Evolutionary conservation across 225 moss, liverwort and hornwort genomes (phyloP).

Genomic region (Climacium dendroides): DNA sequence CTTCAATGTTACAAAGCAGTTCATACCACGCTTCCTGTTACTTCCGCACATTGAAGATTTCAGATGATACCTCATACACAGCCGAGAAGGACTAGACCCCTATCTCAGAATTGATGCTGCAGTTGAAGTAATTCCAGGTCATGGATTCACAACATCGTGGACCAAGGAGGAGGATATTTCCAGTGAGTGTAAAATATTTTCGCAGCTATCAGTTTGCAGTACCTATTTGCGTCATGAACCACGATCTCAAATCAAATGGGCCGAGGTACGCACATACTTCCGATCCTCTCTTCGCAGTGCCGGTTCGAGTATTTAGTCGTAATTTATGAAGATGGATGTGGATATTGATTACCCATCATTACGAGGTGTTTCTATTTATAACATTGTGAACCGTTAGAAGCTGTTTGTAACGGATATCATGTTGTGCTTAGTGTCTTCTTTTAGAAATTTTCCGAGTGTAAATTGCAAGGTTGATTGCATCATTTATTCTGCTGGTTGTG

Average conservation of each 20-base stretch:
- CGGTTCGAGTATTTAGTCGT: background rate
- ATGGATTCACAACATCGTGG: background rate
- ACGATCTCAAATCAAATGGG: background rate
- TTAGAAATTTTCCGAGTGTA: background rate
- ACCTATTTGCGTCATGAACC: background rate
- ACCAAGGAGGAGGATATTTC: background rate
- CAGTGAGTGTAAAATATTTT: background rate
- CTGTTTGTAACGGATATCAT: background rate
- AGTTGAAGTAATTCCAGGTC: background rate
- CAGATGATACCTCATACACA: background rate
- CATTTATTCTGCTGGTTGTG: background rate
- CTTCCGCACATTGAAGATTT: slow-evolving; percentile 6
- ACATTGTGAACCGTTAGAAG: background rate
- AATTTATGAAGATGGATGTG: background rate
- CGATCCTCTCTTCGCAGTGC: background rate
- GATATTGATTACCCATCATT: background rate
- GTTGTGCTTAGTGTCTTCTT: background rate
- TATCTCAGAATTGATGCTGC: background rate
- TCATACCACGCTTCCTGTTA: slow-evolving; percentile 18
- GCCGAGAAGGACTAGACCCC: background rate
- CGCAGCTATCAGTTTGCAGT: background rate
- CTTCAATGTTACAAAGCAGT: slow-evolving; percentile 65
- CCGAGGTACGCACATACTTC: background rate
- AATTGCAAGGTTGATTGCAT: background rate
- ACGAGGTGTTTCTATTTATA: background rate